Evolutionary conservation across 345 rosid species (phyloP), one percentile per base, ranked within the genome.

Genomic region (Cardiospermum halicacabum): DNA sequence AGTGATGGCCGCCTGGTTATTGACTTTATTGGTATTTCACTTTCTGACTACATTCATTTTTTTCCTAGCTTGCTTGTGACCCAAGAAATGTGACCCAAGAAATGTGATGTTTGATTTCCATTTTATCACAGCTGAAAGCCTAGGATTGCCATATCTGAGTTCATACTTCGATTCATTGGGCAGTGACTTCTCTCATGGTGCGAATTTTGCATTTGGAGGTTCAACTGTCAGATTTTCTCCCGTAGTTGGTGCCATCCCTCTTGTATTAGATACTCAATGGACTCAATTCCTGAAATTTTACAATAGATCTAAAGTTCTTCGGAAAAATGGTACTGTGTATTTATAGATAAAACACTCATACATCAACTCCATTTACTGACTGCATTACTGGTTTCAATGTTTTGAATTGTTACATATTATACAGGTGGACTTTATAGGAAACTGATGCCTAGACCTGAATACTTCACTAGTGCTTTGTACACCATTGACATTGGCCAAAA

Each of bases 181-280:
- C 10, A 78, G 81, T 53, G 89, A 88, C 77, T 93, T 88, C 74
- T 78, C 68, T 53, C 82, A 86, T 21, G 98, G 98, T 11, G 97
- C 91, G 62, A 93, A 90, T 75, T 93, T 90, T 19, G 98, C 98
- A 7, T 88, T 96, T 0, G 94, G 92, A 0, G 98, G 96, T 9
- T 93, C 98, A 3, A 86, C 97, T 32, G 75, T 93, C 42, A 81
- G 93, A 70, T 91, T 88, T 48, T 84, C 75, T 56, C 86, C 86
- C 80, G 64, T 84, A 0, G 84, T 91, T 53, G 97, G 97, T 3
- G 88, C 80, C 77, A 93, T 97, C 13, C 98, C 98, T 31, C 74
- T 90, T 55, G 86, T 91, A 31, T 74, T 91, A 31, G 84, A 91
- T 36, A 87, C 85, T 66, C 96, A 91, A 60, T 76, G 68, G 60